These are phyloP conservation scores for Zygnema circumcarinatum DNA, from an alignment of 139 green algal species.

Conservation along the genomic window DNA sequence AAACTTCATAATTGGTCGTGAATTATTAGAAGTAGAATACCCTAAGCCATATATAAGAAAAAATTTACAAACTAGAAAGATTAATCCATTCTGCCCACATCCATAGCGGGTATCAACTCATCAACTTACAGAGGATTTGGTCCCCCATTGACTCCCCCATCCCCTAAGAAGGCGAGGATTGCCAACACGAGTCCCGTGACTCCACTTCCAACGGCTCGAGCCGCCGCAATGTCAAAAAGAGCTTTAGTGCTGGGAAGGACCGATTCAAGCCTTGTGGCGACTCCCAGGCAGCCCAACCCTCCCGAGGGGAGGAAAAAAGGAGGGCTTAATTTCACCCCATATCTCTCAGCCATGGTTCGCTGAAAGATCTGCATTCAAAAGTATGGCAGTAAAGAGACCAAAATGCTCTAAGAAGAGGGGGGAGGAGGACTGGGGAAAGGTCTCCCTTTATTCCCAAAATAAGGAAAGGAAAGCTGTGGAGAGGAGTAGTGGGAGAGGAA, in stretches of 20 bases:
- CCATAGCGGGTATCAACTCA: too few species aligned
- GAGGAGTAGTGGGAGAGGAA: not conserved
- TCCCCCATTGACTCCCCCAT: slow-evolving; percentile 52
- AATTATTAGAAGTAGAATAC: too few species aligned
- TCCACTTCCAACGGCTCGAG: slow-evolving; percentile 24
- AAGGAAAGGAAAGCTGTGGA: not conserved
- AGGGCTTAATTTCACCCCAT: slow-evolving; percentile 41
- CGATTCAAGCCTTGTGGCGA: slow-evolving; percentile 42
- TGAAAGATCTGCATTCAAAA: slow-evolving; percentile 33
- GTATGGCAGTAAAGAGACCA: not conserved
- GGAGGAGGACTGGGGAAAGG: not conserved
- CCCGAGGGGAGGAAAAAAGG: slow-evolving; percentile 50
- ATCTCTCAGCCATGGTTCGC: slow-evolving; percentile 8
- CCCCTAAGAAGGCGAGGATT: slow-evolving; percentile 19
- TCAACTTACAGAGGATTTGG: slow-evolving; percentile 46
- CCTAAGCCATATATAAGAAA: too few species aligned
- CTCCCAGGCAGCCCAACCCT: slow-evolving; percentile 40
- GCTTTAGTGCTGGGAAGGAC: slow-evolving; percentile 17
- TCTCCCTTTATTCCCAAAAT: not conserved
- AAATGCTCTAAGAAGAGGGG: slow-evolving; percentile 13
- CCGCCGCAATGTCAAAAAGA: slow-evolving; percentile 49
- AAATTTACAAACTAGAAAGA: too few species aligned
- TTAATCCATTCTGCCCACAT: too few species aligned
- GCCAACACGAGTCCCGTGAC: slow-evolving; percentile 22
- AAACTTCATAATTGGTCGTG: too few species aligned